Conservation (phyloP, 1,284 basidiomycete genomes). For the Leccinum fallax region DNA sequence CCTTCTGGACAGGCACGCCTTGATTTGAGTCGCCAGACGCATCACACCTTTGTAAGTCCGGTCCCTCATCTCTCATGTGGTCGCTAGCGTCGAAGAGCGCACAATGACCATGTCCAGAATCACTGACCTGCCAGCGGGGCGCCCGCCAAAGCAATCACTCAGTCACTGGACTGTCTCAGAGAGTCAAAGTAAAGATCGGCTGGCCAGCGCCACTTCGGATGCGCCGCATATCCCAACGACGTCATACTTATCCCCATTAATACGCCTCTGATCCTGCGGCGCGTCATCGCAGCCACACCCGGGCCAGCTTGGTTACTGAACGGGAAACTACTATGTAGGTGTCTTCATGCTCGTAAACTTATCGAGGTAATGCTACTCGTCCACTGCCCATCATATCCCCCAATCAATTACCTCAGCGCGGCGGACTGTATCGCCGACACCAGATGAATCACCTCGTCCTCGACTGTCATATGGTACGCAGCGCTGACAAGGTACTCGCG, state of each 20-base stretch:
- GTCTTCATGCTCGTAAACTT: too few species aligned
- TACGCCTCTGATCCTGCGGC: background rate
- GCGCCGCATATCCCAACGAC: background rate
- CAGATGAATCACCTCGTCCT: too few species aligned
- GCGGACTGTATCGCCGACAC: too few species aligned
- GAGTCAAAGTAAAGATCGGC: background rate
- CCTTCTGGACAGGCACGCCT: background rate
- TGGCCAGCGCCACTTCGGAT: background rate
- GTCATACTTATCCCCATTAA: background rate
- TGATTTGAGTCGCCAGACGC: background rate
- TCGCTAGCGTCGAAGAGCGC: background rate
- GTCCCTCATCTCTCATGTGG: background rate
- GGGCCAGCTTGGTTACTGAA: background rate
- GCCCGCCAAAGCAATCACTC: too few species aligned
- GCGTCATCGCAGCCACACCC: background rate
- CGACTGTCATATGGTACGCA: too few species aligned
- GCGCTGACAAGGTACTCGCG: background rate
- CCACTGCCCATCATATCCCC: too few species aligned
- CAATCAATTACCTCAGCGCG: background rate
- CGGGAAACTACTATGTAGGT: background rate
- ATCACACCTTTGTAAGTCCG: background rate
- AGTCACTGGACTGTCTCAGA: background rate
- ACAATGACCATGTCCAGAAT: background rate
- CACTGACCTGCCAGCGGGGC: background rate
- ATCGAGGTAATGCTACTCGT: background rate